phyloP scores from a whole-genome alignment of 495 filamentous ascomycete genomes.

The Aspergillus egyptiacus region DNA sequence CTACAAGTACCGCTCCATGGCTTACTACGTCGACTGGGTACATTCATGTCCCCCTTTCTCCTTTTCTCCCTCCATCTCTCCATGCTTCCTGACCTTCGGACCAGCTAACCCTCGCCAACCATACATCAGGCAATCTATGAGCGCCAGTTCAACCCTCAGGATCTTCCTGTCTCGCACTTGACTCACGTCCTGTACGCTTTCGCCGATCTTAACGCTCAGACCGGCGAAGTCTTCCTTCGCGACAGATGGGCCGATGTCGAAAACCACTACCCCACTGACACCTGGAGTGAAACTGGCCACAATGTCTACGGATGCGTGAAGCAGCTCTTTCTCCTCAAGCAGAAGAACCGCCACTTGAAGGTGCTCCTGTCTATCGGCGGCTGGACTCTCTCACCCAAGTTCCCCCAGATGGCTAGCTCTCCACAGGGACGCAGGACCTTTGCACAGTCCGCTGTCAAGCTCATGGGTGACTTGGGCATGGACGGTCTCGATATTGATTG shows the following conservation, averaged over 20 bases:
- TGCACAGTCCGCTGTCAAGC: conserved; percentile 57
- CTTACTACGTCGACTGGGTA: conserved; percentile 82
- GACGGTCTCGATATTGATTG: conserved; percentile 61
- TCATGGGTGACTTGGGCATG: conserved; percentile 60
- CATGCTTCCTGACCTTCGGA: no score
- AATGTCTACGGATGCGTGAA: conserved; percentile 88
- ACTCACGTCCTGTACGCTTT: conserved; percentile 89
- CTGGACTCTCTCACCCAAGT: conserved; percentile 73
- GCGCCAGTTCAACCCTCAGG: conserved; percentile 65
- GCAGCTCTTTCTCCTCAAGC: conserved; percentile 79
- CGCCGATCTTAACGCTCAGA: conserved; percentile 57
- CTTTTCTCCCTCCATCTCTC: not conserved
- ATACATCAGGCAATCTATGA: conserved; percentile 14
- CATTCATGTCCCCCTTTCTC: not conserved
- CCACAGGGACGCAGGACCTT: conserved; percentile 53
- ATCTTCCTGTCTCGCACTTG: conserved; percentile 66
- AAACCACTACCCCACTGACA: conserved; percentile 77
- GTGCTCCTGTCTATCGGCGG: conserved; percentile 62
- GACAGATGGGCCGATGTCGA: conserved; percentile 72
- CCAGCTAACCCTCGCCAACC: not conserved
- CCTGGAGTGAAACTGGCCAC: conserved; percentile 55
- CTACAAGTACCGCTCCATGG: conserved; percentile 63
- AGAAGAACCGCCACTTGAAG: conserved; percentile 71
- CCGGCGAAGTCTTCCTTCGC: conserved; percentile 67
- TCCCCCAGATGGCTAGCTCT: conserved; percentile 59